Evolutionary conservation across 768 basidiomycete genomes (phyloP), one percentile per base, ranked within the genome.

Genomic region (Daedaleopsis sinensis): DNA sequence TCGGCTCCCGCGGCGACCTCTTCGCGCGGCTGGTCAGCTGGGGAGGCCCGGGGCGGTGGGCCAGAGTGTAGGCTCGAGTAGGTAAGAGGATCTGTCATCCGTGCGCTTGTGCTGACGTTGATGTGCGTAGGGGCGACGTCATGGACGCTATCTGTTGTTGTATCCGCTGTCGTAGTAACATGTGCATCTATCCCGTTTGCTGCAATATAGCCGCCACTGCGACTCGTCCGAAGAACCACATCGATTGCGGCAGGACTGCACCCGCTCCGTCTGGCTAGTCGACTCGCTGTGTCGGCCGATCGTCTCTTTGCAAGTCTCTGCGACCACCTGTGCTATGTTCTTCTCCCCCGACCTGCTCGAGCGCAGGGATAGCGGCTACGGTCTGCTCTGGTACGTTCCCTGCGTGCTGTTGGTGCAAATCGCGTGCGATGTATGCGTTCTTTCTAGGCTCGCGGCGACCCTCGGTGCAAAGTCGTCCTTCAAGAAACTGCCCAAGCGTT

Each of bases 381-480:
- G 94, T 59, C 83, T 94, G n/a, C 79, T 94, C 19, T 94, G 93
- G 93, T 92, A 72, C 59, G 67, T 59, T 13, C 15, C 7, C 21
- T 3, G 9, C 0, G 5, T 1, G 19, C 15, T 12, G 39, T 10
- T 49, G 23, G 6, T n/a, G 23, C 52, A 21, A 12, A 6, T 35
- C 19, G n/a, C 5, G 42, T 21, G 57, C 59, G 13, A 49, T 23
- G 42, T 19, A 27, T 51, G 15, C 19, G 35, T 13, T 32, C 32
- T 13, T 16, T 38, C 12, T 35, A 96, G 94, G 94, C 85, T 96
- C 23, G 93, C 93, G 9, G 94, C 94, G 1, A 96, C 94, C 1
- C 79, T 96, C 23, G 94, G 94, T 44, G 88, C 93, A 9, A 90
- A 88, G 75, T 90, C 91, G n/a, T 84, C 86, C 15, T 91, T 94